These are phyloP conservation scores for Apiotrichum laibachii DNA, from an alignment of 1,284 basidiomycete species.

Conservation along the genomic window DNA sequence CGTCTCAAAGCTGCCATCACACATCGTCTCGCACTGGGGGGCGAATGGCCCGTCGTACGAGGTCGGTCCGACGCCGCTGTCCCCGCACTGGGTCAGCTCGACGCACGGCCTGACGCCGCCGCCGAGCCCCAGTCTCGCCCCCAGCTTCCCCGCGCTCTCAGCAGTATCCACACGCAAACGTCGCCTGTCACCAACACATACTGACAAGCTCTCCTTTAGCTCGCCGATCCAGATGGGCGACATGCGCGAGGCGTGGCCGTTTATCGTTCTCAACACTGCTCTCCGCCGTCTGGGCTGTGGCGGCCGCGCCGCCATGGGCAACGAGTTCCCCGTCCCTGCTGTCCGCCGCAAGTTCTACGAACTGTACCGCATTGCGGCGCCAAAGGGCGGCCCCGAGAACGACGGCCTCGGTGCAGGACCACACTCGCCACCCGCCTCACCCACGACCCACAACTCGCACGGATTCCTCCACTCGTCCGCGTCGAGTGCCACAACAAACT, in stretches of 20 bases:
- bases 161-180: neutral
- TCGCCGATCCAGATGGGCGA: slow-evolving; percentile 42
- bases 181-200: neutral
- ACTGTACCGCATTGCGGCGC: slow-evolving; percentile 38
- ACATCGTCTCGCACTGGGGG: no score
- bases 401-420: slow-evolving; percentile 7
- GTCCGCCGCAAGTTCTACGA: slow-evolving; percentile 47
- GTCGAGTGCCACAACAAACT: neutral
- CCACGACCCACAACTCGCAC: slow-evolving; percentile 5
- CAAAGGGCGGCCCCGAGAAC: slow-evolving; percentile 11
- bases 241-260: slow-evolving; percentile 41
- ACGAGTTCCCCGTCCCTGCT: slow-evolving; percentile 37
- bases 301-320: slow-evolving; percentile 45
- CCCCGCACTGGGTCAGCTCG: neutral
- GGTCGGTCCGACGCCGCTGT: neutral
- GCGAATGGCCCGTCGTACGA: no score
- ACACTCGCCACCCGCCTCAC: slow-evolving; percentile 32
- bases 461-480: neutral
- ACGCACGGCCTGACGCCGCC: neutral
- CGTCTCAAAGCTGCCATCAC: no score
- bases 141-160: neutral
- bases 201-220: slow-evolving; percentile 12
- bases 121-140: neutral
- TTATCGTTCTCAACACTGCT: slow-evolving; percentile 44
- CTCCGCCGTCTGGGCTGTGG: slow-evolving; percentile 46